A percentile compares a stretch with the other conserved stretches of the same genome.
Conservation (phyloP, 2,329 filamentous ascomycete species). For the Dryadomyces quercivorus region DNA sequence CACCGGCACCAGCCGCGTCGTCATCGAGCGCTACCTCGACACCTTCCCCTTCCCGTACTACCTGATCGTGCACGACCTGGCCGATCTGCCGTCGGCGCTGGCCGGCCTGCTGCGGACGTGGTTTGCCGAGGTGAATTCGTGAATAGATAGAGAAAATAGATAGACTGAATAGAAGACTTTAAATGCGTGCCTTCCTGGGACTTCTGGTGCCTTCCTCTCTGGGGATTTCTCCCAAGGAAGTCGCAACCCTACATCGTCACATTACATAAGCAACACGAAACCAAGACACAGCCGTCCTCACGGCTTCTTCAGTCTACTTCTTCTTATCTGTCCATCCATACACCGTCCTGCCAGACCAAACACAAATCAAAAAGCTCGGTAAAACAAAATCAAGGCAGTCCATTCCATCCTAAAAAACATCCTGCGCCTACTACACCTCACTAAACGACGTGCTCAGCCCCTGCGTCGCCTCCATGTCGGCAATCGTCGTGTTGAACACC, state of each 20-base stretch:
- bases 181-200: no score
- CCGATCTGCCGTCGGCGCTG: conserved; percentile 79
- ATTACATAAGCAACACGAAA: no score
- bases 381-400: background rate
- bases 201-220: no score
- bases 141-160: background rate
- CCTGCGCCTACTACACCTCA: conserved; percentile 18
- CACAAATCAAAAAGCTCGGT: background rate
- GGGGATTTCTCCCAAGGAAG: no score
- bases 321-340: background rate
- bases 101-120: conserved; percentile 84
- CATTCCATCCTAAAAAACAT: background rate
- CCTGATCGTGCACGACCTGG: conserved; percentile 81
- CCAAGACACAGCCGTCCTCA: no score
- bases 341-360: background rate
- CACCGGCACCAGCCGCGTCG: conserved; percentile 51
- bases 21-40: conserved; percentile 85
- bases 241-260: no score
- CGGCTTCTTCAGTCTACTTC: no score
- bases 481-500: conserved; percentile 65
- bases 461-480: conserved; percentile 50
- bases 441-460: conserved; percentile 28
- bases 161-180: no score
- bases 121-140: conserved; percentile 60
- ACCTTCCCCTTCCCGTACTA: conserved; percentile 97